phyloP scores from a whole-genome alignment of 352 stramenopile species.

The Pythium aquatile region DNA sequence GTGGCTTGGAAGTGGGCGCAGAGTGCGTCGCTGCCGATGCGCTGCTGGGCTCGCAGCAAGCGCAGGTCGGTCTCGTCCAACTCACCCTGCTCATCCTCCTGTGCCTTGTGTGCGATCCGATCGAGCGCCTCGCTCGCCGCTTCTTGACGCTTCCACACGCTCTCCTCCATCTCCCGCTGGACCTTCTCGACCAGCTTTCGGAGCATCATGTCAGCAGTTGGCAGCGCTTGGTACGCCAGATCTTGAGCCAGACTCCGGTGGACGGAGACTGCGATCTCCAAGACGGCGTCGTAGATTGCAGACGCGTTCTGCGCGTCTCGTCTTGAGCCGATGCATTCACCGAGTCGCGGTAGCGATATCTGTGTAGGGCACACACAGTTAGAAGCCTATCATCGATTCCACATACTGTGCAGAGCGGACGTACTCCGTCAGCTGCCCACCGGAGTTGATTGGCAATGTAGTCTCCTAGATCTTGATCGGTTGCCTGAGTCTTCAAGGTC shows the following conservation, averaged over 20 bases:
- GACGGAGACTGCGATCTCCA: constrained; percentile 1
- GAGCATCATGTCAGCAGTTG: background rate
- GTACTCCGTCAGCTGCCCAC: background rate
- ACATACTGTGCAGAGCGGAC: background rate
- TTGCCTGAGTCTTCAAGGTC: background rate
- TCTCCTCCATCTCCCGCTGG: constrained; percentile 10
- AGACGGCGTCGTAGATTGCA: constrained; percentile 17
- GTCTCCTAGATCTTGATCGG: background rate
- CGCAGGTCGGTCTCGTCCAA: constrained; percentile 19
- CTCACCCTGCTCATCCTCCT: constrained; percentile 23
- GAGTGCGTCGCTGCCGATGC: background rate
- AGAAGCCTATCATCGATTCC: background rate
- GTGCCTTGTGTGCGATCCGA: constrained; percentile 12
- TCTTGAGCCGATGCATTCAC: background rate
- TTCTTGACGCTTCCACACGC: constrained; percentile 10
- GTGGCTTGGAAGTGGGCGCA: constrained; percentile 2
- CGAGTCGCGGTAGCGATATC: background rate
- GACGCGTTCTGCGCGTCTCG: background rate
- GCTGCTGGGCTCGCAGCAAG: constrained; percentile 19
- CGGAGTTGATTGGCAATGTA: background rate
- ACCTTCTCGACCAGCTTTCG: constrained; percentile 9
- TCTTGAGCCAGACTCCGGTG: background rate
- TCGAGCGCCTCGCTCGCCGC: constrained; percentile 5
- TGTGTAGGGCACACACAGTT: background rate
- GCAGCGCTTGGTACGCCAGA: background rate